Percentiles rank a stretch among this genome's conserved stretches.
Conservation (phyloP, 441 rosid species). For the Pelargonium myrrhifolium region DNA sequence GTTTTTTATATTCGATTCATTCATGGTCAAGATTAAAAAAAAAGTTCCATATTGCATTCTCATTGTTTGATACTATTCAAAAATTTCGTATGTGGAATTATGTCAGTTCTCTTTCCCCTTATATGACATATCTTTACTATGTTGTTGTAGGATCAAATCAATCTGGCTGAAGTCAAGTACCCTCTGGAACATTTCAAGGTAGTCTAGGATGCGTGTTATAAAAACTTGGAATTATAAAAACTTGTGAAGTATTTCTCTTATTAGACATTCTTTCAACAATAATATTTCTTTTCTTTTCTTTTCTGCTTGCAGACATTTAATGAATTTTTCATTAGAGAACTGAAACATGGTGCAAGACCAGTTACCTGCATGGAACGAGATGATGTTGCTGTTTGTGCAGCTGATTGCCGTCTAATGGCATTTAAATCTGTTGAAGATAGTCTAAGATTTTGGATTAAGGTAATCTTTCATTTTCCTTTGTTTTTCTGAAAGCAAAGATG, state of each 20-base stretch:
- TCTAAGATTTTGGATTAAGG: constrained; percentile 86
- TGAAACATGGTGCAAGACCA: constrained; percentile 76
- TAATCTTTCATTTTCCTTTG: constrained; percentile 15
- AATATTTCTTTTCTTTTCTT: neutral
- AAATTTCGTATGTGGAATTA: neutral
- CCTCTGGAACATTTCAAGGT: constrained; percentile 88
- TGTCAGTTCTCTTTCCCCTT: neutral
- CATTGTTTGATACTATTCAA: neutral
- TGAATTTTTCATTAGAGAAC: constrained; percentile 80
- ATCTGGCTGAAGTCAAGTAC: constrained; percentile 77
- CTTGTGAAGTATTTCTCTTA: constrained; percentile 2
- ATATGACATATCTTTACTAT: constrained; percentile 6
- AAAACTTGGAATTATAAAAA: too few relatives aligned
- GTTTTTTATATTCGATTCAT: neutral
- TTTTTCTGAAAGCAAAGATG: neutral
- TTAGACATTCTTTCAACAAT: neutral
- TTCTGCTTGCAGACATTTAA: constrained; percentile 65
- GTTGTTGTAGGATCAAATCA: constrained; percentile 78
- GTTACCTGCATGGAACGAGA: constrained; percentile 44
- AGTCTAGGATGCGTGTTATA: neutral
- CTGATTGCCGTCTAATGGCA: constrained; percentile 87
- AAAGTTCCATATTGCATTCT: neutral
- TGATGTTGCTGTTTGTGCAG: constrained; percentile 67
- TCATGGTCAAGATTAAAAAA: neutral
- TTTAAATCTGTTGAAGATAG: constrained; percentile 66